Percentiles rank a stretch among this genome's conserved stretches.
Conservation (phyloP, 2,329 filamentous ascomycete species). For the Dactylellina drechsleri region DNA sequence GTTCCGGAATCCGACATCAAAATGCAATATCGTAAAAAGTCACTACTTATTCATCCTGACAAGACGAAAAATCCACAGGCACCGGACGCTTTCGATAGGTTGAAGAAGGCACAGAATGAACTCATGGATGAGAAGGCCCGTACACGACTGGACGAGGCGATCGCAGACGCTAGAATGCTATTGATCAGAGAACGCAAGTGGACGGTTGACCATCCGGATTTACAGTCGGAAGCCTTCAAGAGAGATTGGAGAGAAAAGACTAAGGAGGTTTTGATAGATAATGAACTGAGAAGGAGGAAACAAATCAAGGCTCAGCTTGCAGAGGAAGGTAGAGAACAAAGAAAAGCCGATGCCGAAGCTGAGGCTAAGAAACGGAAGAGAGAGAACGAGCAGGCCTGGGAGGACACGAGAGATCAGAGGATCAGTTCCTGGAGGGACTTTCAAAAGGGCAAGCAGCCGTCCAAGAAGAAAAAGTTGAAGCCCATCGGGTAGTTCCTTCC, state of each 20-base stretch:
- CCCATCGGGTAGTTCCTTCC: slow-evolving; percentile 63
- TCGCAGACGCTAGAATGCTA: slow-evolving; percentile 93
- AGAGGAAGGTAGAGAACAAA: slow-evolving; percentile 90
- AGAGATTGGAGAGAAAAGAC: slow-evolving; percentile 90
- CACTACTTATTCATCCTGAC: slow-evolving; percentile 98
- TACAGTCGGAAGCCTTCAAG: slow-evolving; percentile 83
- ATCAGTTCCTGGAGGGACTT: slow-evolving; percentile 96
- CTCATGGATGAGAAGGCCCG: slow-evolving; percentile 95
- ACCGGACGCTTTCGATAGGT: slow-evolving; percentile 93
- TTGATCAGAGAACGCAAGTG: slow-evolving; percentile 94
- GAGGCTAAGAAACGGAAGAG: slow-evolving; percentile 84
- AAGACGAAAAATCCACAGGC: slow-evolving; percentile 92
- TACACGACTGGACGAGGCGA: slow-evolving; percentile 86
- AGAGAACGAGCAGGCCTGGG: slow-evolving; percentile 94
- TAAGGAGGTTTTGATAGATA: slow-evolving; percentile 88
- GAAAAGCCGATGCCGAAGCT: slow-evolving; percentile 83
- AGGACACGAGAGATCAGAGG: slow-evolving; percentile 86
- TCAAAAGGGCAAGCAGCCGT: slow-evolving; percentile 74
- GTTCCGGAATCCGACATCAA: slow-evolving; percentile 98
- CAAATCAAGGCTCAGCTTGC: slow-evolving; percentile 95
- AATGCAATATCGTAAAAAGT: slow-evolving; percentile 91
- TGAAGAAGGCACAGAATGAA: slow-evolving; percentile 92
- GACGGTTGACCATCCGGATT: slow-evolving; percentile 86
- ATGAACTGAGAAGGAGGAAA: slow-evolving; percentile 82
- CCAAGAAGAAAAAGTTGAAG: slow-evolving; percentile 69